Evolutionary conservation across 208 protist genomes (phyloP).

Genomic region (Crithidia bombi): DNA sequence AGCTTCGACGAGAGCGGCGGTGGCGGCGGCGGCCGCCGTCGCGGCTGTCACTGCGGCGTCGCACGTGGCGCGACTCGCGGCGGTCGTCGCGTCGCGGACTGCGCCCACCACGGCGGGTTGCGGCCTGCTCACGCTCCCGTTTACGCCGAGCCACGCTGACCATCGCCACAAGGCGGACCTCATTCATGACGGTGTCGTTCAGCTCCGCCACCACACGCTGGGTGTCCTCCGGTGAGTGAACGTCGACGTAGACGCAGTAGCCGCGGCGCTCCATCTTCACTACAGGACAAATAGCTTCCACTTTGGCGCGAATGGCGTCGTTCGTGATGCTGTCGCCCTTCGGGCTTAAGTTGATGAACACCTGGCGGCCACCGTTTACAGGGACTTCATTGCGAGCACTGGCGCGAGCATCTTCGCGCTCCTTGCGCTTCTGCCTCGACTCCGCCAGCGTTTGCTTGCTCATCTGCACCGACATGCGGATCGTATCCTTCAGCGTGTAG

Average conservation of each 20-base stretch:
- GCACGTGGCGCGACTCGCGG: conserved; percentile 5
- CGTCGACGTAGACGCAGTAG: conserved; percentile 65
- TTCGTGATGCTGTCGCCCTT: conserved; percentile 41
- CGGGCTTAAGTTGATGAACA: conserved; percentile 73
- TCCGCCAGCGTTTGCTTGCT: conserved; percentile 40
- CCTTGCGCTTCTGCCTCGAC: conserved; percentile 25
- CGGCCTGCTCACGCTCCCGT: conserved; percentile 18
- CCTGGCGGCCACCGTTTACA: conserved; percentile 17
- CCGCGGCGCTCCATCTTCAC: conserved; percentile 55
- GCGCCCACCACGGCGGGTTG: conserved; percentile 6
- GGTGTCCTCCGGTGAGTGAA: conserved; percentile 37
- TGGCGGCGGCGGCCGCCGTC: conserved; percentile 27
- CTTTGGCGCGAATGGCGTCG: conserved; percentile 30
- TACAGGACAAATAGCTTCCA: conserved; percentile 55
- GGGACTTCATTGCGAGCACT: neutral
- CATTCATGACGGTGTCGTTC: conserved; percentile 53
- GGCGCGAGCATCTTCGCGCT: conserved; percentile 24
- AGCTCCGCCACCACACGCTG: conserved; percentile 43
- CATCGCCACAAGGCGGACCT: conserved; percentile 62
- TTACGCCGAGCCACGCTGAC: conserved; percentile 45
- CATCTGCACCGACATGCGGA: conserved; percentile 63
- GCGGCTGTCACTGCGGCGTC: conserved; percentile 31
- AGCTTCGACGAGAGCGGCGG: conserved; percentile 39
- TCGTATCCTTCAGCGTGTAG: conserved; percentile 43
- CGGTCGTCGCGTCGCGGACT: conserved; percentile 25